Evolutionary conservation across 2,329 filamentous ascomycete genomes (phyloP), one percentile per base, ranked within the genome.

Genomic region (Nemania bipapillata): DNA sequence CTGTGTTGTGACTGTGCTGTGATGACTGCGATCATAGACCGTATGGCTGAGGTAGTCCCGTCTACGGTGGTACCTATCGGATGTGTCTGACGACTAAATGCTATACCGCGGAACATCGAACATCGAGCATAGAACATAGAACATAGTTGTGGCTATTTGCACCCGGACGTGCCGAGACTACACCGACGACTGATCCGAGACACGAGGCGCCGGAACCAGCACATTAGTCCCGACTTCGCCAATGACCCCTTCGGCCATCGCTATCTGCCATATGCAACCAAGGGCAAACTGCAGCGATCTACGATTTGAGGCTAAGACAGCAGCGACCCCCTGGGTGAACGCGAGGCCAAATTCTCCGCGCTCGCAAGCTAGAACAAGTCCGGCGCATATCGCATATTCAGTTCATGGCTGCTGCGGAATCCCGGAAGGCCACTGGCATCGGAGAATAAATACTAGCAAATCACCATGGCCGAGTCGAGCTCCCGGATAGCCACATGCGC

Each of bases 401-500:
- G 9, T 32, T 9, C 30, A 26, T n/a, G 24, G 4, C 30, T 20
- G 9, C 54, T 47, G 15, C n/a, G 20, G 17, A n/a, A 28, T 24
- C 22, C 49, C 58, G 22, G 35, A 4, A 32, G 17, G 37, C 11
- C n/a, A 37, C 15, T 17, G n/a, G 15, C n/a, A 1, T 24, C 26
- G 6, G 40, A 9, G 9, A n/a, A 24, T 20, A 32, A n/a, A 40
- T n/a, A n/a, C 20, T 30, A 24, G 45, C 28, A 40, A 55, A 55
- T 45, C 24, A 35, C 20, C 7, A 53, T 42, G 11, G 6, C 32
- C 3, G 53, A 42, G n/a, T 17, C 37, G 4, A 12, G 28, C 40
- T 47, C n/a, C 57, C 63, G 54, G 54, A 55, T n/a, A 53, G 28
- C 30, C 22, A 50, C 55, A 57, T 59, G 37, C 4, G 35, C 8